phyloP scores from a whole-genome alignment of 78 protist genomes.

The Guillardia theta region DNA sequence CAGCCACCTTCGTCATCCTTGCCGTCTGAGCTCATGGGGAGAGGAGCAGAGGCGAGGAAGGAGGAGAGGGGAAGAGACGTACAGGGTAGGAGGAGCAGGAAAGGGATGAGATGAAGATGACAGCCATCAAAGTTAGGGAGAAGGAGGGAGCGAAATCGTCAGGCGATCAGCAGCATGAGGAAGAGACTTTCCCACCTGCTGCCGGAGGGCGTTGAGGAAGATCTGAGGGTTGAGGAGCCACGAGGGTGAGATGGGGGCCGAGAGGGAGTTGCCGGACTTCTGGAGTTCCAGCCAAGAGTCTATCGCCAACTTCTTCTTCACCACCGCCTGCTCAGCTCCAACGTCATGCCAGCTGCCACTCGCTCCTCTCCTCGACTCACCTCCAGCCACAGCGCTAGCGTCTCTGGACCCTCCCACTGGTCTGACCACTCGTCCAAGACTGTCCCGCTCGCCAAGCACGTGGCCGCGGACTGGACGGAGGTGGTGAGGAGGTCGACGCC shows the following conservation, averaged over 20 bases:
- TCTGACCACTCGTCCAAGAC: slow-evolving; percentile 59
- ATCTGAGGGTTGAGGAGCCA: slow-evolving; percentile 66
- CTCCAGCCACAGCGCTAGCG: slow-evolving; percentile 13
- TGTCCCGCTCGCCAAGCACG: slow-evolving; percentile 60
- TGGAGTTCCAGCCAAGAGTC: not conserved
- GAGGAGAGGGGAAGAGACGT: not conserved
- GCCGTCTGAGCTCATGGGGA: not conserved
- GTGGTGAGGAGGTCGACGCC: slow-evolving; percentile 63
- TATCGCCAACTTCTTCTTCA: slow-evolving; percentile 37
- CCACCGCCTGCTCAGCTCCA: slow-evolving; percentile 43
- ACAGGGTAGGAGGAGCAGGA: not conserved
- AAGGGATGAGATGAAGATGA: not conserved
- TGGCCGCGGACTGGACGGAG: not conserved
- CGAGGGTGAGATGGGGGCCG: not conserved
- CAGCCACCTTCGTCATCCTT: not conserved
- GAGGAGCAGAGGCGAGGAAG: too few relatives aligned
- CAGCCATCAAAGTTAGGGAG: too few relatives aligned
- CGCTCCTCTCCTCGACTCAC: too few relatives aligned
- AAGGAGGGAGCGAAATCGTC: too few relatives aligned
- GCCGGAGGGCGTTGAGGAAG: slow-evolving; percentile 76
- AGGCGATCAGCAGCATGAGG: too few relatives aligned
- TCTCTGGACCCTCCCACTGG: slow-evolving; percentile 61
- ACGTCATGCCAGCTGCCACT: too few relatives aligned
- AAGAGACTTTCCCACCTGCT: too few relatives aligned
- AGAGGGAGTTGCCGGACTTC: not conserved